Base-by-base conservation (phyloP, 2,329 filamentous ascomycete species). In the Diaporthe sp. region DNA sequence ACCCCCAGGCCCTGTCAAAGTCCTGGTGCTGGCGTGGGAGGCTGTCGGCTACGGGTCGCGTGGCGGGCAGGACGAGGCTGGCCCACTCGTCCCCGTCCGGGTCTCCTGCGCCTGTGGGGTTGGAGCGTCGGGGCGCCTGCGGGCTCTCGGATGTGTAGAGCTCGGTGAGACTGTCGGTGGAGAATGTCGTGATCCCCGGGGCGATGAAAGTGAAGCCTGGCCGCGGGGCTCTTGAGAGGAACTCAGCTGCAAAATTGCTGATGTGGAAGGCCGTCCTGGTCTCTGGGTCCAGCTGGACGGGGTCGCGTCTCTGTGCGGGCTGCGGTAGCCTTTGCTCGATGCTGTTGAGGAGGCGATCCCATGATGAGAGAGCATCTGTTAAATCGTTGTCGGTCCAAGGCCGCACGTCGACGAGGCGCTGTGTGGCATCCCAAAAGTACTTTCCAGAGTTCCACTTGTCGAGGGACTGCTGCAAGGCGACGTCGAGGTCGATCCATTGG, bases 381-480 rank as follows among this genome's bases (percentile, higher is more conserved):
- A 58, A 4, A 19, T 58, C 33, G 19, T 38, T 58, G 19, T 58
- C 30, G 19, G 55, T 38, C 55, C 55, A 58, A 38, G 55, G 55
- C 55, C 55, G 55, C 33, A 58, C 19, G 55, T 13, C 55, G 4
- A 58, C n/a, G 30, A 35, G 13, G 30, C 55, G 19, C 19, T 33
- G 30, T 35, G 30, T 19, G 8, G 55, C 55, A n/a, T 58, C 4
- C 55, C 55, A 58, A n/a, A 58, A 58, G 30, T 58, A 58, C 13
- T 58, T 58, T 19, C 55, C 55, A 58, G 55, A 58, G 30, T 58
- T 58, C 55, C 33, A 58, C 30, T 58, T 58, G 33, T 38, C 55
- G 33, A 58, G 30, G 30, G 33, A 58, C 8, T n/a, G 30, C 30
- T 38, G 55, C 55, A 58, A 19, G 30, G 55, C 55, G 30, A 35